These are phyloP conservation scores for Mycena chlorophos DNA, from an alignment of 768 basidiomycete species.

Conservation along the genomic window DNA sequence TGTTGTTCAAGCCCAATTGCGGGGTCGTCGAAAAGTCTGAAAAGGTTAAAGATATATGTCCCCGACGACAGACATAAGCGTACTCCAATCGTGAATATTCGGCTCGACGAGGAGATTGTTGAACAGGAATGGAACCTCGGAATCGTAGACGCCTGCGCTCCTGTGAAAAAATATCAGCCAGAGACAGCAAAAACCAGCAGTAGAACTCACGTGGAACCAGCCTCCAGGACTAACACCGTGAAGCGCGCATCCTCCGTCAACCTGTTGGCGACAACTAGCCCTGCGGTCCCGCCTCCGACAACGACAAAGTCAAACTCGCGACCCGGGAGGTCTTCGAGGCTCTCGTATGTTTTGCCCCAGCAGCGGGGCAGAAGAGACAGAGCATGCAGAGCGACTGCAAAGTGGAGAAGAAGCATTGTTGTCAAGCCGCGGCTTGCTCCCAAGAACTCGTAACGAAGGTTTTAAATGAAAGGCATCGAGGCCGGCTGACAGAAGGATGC, in stretches of 20 bases:
- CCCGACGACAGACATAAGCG: background rate
- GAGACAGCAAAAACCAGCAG: background rate
- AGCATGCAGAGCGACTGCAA: too few species aligned
- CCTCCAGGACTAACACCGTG: background rate
- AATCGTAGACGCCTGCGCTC: background rate
- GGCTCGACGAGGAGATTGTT: background rate
- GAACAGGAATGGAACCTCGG: background rate
- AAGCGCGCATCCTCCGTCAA: background rate
- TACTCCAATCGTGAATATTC: background rate
- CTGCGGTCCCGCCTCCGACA: slow-evolving; percentile 9
- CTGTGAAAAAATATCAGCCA: background rate
- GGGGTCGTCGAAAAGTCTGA: slow-evolving; percentile 23
- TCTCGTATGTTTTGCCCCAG: too few species aligned
- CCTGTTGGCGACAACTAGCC: slow-evolving; percentile 5
- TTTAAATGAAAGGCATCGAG: too few species aligned
- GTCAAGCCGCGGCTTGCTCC: too few species aligned
- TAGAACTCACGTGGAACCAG: background rate
- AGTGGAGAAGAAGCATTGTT: too few species aligned
- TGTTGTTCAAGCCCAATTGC: slow-evolving; percentile 21
- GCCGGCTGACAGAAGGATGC: too few species aligned
- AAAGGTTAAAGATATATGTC: background rate
- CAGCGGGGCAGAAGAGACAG: too few species aligned
- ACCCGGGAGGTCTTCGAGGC: too few species aligned
- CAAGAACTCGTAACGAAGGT: too few species aligned
- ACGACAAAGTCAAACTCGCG: too few species aligned